phyloP scores from a whole-genome alignment of 73 alveolate species.

The Tetrahymena elliotti region DNA sequence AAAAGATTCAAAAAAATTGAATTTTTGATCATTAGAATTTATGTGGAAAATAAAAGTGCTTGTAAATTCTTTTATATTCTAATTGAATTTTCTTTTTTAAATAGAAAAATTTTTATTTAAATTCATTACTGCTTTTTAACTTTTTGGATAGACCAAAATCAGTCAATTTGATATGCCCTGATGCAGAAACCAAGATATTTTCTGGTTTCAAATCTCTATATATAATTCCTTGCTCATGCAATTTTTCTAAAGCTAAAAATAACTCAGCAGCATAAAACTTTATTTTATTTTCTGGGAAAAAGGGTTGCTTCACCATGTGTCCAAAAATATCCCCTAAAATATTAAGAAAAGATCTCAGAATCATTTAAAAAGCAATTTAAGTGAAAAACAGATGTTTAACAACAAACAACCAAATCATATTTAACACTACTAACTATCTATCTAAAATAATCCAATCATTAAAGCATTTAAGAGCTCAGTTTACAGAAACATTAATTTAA shows the following conservation, averaged over 20 bases:
- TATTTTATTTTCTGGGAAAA: neutral
- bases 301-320: neutral
- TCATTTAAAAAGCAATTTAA: too few relatives aligned
- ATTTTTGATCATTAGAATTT: too few relatives aligned
- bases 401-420: too few relatives aligned
- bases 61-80: too few relatives aligned
- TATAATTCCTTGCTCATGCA: conserved; percentile 54
- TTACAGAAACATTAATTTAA: too few relatives aligned
- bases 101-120: neutral
- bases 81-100: too few relatives aligned
- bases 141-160: conserved; percentile 76
- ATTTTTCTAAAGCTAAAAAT: conserved; percentile 49
- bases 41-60: too few relatives aligned
- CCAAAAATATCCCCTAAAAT: neutral
- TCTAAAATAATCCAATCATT: too few relatives aligned
- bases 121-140: conserved; percentile 15
- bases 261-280: conserved; percentile 39
- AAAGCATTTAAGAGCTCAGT: too few relatives aligned
- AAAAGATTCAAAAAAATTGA: too few relatives aligned
- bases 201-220: conserved; percentile 83
- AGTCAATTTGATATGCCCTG: conserved; percentile 70
- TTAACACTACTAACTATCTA: too few relatives aligned
- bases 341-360: neutral
- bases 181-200: conserved; percentile 54
- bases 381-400: too few relatives aligned